Evolutionary conservation across 2,329 filamentous ascomycete genomes (phyloP), one percentile per base, ranked within the genome.

Genomic region (Fusarium chaquense): DNA sequence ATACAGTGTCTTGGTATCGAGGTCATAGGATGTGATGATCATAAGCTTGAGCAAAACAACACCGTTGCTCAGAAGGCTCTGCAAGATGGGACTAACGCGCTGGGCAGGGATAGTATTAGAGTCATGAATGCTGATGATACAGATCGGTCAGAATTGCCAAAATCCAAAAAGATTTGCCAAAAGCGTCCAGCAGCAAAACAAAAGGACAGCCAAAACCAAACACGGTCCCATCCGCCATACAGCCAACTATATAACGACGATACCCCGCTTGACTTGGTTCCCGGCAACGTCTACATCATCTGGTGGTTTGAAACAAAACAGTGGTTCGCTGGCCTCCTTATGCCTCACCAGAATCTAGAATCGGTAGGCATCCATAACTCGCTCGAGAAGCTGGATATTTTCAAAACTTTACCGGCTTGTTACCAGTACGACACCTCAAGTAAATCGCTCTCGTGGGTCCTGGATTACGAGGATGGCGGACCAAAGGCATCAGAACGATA

Each of bases 41-140:
- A 26, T 6, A 51, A 70, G 20, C 35, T 60, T 11, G 49, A 56
- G 26, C 47, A 58, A 22, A 72, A 72, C 26, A 72, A 72, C 28
- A 33, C 24, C 6, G 24, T 6, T 20, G 51, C 63, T 5, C 38
- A 12, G 3, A 47, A 59, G 5, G 54, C 56, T 8, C 53, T 68
- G 18, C 16, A 60, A 49, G 38, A 18, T 35, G 69, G 6, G 38
- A 54, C 8, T 20, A 45, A 32, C 28, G 33, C 32, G 50, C 45
- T 46, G 7, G 28, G 28, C 36, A 35, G 35, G 22, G 68, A 71
- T 30, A 46, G 22, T 10, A 71, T 65, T 18, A 40, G 51, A 10
- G 69, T 66, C 22, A 30, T 22, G 3, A 30, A 30, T 11, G 28
- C 3, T 30, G 24, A 28, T 12, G 18, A 35, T 15, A 20, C 22